phyloP scores from a whole-genome alignment of 306 rosid species.

The Elaeagnus macrophylla region DNA sequence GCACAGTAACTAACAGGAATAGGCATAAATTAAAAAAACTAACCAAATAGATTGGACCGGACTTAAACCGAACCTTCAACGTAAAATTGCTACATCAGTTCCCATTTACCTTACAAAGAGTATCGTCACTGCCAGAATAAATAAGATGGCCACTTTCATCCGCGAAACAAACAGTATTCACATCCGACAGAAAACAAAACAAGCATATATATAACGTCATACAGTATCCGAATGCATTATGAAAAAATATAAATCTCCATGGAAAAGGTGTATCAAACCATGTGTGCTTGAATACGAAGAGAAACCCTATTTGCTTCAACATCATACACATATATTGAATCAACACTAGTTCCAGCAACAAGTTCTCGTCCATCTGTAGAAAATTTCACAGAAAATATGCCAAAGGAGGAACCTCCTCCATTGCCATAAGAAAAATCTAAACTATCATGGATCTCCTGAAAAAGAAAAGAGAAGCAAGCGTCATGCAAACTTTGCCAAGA shows the following conservation, averaged over 20 bases:
- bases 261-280: conserved; percentile 25
- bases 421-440: conserved; percentile 50
- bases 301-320: conserved; percentile 67
- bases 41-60: too few relatives aligned
- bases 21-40: too few relatives aligned
- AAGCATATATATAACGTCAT: conserved; percentile 8
- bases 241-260: neutral
- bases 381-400: conserved; percentile 80
- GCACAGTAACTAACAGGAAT: too few relatives aligned
- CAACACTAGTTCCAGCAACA: conserved; percentile 81
- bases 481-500: conserved; percentile 9
- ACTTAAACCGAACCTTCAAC: too few relatives aligned
- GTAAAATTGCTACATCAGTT: neutral
- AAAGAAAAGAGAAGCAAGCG: conserved; percentile 12
- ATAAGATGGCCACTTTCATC: conserved; percentile 86
- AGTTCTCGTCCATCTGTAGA: conserved; percentile 83
- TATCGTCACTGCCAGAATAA: conserved; percentile 94
- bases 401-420: conserved; percentile 44
- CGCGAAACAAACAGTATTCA: conserved; percentile 87
- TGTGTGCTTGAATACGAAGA: conserved; percentile 75
- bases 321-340: conserved; percentile 81
- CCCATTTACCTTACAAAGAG: conserved; percentile 64
- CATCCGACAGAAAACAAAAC: conserved; percentile 63
- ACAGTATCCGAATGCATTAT: neutral
- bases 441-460: conserved; percentile 80